Evolutionary conservation across 345 rosid genomes (phyloP).

Genomic region (Bruguiera gymnorhiza): DNA sequence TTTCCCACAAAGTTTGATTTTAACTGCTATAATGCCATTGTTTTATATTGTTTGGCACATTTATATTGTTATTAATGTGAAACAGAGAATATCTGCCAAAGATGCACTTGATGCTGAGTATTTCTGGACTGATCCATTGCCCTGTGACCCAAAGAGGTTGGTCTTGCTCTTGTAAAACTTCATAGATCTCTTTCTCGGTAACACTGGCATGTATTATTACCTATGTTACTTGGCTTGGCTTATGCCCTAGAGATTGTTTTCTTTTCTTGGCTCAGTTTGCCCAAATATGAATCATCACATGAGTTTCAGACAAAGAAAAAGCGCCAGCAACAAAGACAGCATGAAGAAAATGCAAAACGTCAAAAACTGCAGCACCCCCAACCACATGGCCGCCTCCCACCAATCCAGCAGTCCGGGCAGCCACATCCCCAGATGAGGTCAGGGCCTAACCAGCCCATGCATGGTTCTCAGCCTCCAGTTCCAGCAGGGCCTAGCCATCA

Average conservation of each 20-base stretch:
- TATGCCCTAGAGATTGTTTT: conserved; percentile 1
- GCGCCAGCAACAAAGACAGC: conserved; percentile 87
- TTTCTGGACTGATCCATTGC: conserved; percentile 94
- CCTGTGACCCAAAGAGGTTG: conserved; percentile 93
- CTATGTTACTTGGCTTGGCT: not conserved
- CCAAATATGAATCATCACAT: conserved; percentile 89
- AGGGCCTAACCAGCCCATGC: conserved; percentile 49
- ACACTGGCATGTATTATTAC: not conserved
- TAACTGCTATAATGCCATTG: not conserved
- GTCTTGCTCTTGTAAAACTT: not conserved
- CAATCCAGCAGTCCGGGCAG: conserved; percentile 79
- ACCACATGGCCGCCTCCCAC: conserved; percentile 75
- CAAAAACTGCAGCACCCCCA: conserved; percentile 85
- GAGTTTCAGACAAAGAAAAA: conserved; percentile 97
- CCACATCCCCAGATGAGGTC: conserved; percentile 59
- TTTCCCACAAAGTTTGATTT: not conserved
- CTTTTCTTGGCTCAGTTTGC: conserved; percentile 46
- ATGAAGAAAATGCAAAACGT: conserved; percentile 77
- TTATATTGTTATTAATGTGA: conserved; percentile 6
- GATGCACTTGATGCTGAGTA: conserved; percentile 97
- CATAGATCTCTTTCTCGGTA: not conserved
- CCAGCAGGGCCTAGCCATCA: conserved; percentile 73
- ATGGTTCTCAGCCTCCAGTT: conserved; percentile 66
- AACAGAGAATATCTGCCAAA: conserved; percentile 87
- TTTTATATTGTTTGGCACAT: not conserved